Percentiles rank a stretch among this genome's conserved stretches.
Conservation (phyloP, 164 flowering plant species). For the Dillenia turbinata region DNA sequence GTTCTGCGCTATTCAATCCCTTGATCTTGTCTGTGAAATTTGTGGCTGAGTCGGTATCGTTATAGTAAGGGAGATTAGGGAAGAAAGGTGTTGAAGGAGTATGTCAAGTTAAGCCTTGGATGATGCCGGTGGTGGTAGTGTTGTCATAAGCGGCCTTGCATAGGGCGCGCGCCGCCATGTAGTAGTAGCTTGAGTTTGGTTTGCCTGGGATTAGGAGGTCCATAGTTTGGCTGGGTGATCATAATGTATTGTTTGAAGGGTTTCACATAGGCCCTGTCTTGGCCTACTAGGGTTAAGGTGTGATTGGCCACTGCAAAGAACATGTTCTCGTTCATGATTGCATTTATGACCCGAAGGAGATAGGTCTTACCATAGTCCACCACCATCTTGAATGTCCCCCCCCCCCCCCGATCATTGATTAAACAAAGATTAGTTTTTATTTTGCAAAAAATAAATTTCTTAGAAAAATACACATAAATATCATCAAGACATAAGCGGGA, state of each 20-base stretch:
- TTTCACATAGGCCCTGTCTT: conserved; percentile 17
- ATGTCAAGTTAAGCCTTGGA: conserved; percentile 17
- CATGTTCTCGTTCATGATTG: conserved; percentile 12
- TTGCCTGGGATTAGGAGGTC: conserved; percentile 17
- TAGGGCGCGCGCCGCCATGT: conserved; percentile 27
- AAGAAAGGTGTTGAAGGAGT: neutral
- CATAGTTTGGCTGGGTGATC: conserved; percentile 26
- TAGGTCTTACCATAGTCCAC: conserved; percentile 14
- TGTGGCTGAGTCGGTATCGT: conserved; percentile 6
- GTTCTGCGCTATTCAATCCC: neutral
- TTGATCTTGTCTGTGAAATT: conserved; percentile 6
- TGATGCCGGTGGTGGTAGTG: conserved; percentile 25
- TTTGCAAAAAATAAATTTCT: no score
- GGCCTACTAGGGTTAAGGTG: conserved; percentile 11
- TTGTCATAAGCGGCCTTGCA: conserved; percentile 10
- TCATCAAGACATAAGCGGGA: no score
- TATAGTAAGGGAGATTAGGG: conserved; percentile 11
- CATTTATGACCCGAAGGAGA: conserved; percentile 14
- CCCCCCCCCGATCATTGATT: conserved; percentile 2
- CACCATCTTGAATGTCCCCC: conserved; percentile 3
- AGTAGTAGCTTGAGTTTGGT: conserved; percentile 15
- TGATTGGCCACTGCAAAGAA: conserved; percentile 20
- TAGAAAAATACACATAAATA: no score
- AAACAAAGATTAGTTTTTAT: no score
- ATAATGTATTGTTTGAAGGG: conserved; percentile 16